Percentiles rank a stretch among this genome's conserved stretches.
These are phyloP conservation scores for Aaosphaeria pasadenensis DNA, from an alignment of 2,329 filamentous ascomycete species.

Conservation along the genomic window DNA sequence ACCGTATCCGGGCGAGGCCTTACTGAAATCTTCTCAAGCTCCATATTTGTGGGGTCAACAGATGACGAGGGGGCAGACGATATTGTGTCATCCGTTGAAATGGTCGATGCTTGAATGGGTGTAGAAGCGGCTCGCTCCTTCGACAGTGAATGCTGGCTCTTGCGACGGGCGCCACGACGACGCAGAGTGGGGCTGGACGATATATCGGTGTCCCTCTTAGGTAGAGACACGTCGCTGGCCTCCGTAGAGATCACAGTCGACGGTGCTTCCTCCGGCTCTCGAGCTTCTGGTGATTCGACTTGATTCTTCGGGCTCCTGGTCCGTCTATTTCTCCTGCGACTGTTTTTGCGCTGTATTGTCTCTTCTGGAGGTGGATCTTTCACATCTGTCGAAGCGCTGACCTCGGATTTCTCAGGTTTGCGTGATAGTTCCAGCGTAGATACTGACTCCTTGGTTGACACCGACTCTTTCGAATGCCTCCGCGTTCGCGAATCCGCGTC, in stretches of 20 bases:
- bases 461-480: constrained; percentile 26
- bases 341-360: constrained; percentile 17
- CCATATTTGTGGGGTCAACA: constrained; percentile 28
- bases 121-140: constrained; percentile 36
- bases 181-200: constrained; percentile 33
- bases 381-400: constrained; percentile 18
- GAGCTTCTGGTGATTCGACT: constrained; percentile 12
- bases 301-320: constrained; percentile 25
- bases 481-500: constrained; percentile 42
- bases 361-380: constrained; percentile 19
- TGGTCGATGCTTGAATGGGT: constrained; percentile 10
- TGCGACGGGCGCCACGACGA: constrained; percentile 36
- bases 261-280: constrained; percentile 17
- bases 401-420: constrained; percentile 22
- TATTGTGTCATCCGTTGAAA: constrained; percentile 17
- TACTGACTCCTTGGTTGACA: constrained; percentile 28
- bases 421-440: constrained; percentile 24
- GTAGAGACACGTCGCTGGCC: neutral
- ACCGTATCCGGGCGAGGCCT: constrained; percentile 34
- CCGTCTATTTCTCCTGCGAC: constrained; percentile 23
- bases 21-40: constrained; percentile 29
- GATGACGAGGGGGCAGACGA: constrained; percentile 35
- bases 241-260: constrained; percentile 7
- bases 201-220: constrained; percentile 1
- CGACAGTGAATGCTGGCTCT: constrained; percentile 38